A percentile compares a stretch with the other conserved stretches of the same genome.
phyloP scores from a whole-genome alignment of 2,329 filamentous ascomycete species.

The Cryphonectria naterciae region DNA sequence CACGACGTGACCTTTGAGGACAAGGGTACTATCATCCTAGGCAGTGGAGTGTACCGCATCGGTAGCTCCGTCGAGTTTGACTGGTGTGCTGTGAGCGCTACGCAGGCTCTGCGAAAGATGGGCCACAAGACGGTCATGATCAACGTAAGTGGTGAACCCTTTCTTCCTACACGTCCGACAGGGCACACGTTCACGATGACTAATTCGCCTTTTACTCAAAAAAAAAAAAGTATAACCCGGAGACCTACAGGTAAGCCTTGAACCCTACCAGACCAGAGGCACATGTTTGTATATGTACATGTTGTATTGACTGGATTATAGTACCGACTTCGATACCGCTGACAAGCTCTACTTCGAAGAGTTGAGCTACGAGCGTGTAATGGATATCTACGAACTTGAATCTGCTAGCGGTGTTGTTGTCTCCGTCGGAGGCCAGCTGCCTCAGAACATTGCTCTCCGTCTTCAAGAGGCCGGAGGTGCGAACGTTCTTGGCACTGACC shows the following conservation, averaged over 20 bases:
- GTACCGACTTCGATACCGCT: conserved; percentile 84
- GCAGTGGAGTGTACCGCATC: conserved; percentile 96
- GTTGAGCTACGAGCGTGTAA: conserved; percentile 93
- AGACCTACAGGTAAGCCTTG: conserved; percentile 63
- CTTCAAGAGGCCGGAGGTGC: conserved; percentile 90
- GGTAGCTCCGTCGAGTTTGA: conserved; percentile 98
- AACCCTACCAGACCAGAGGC: background rate
- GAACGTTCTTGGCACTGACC: conserved; percentile 89
- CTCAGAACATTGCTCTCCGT: conserved; percentile 95
- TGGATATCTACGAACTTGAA: conserved; percentile 98
- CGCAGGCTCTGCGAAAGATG: conserved; percentile 79
- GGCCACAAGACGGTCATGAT: conserved; percentile 99
- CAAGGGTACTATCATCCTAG: conserved; percentile 85
- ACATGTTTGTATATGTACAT: background rate
- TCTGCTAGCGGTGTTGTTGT: conserved; percentile 85
- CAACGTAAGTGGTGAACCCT: conserved; percentile 59
- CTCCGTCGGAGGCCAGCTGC: conserved; percentile 92
- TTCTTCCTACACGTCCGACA: background rate
- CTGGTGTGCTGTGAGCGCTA: conserved; percentile 94
- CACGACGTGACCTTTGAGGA: conserved; percentile 96
- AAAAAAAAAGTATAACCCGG: conserved; percentile 66
- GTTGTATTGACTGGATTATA: background rate
- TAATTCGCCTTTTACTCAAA: background rate
- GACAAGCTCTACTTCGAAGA: conserved; percentile 98
- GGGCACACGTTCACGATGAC: background rate